phyloP scores from a whole-genome alignment of 352 stramenopile species.

The Phytophthora quininea region DNA sequence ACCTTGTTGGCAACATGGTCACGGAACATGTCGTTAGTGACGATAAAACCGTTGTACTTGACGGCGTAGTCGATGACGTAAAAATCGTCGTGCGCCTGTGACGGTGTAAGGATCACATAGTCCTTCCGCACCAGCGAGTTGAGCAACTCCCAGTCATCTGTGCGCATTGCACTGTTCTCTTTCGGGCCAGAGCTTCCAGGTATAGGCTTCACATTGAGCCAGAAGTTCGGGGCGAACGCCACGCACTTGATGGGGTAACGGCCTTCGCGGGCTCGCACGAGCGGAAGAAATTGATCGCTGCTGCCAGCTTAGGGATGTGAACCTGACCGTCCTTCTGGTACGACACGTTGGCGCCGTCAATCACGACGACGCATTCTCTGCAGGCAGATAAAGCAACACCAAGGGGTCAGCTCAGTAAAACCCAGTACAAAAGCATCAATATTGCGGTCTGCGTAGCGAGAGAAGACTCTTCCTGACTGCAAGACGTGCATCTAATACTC shows the following conservation, averaged over 20 bases:
- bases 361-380: conserved; percentile 60
- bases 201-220: conserved; percentile 69
- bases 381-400: conserved; percentile 3
- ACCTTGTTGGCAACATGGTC: conserved; percentile 85
- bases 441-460: not conserved
- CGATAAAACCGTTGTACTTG: conserved; percentile 89
- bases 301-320: conserved; percentile 61
- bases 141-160: conserved; percentile 56
- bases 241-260: conserved; percentile 62
- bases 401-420: conserved; percentile 3
- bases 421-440: conserved; percentile 7
- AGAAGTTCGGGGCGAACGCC: conserved; percentile 84
- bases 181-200: conserved; percentile 18
- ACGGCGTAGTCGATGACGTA: conserved; percentile 93
- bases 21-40: conserved; percentile 94
- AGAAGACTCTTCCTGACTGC: not conserved
- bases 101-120: conserved; percentile 77
- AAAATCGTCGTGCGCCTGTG: conserved; percentile 89
- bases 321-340: conserved; percentile 64
- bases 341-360: conserved; percentile 81
- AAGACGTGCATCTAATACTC: not conserved
- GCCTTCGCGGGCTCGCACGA: conserved; percentile 33
- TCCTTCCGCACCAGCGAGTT: conserved; percentile 64
- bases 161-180: conserved; percentile 54
- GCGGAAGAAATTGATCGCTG: conserved; percentile 70